Conservation (phyloP, 2,329 filamentous ascomycete species). For the Myotisia sp. region DNA sequence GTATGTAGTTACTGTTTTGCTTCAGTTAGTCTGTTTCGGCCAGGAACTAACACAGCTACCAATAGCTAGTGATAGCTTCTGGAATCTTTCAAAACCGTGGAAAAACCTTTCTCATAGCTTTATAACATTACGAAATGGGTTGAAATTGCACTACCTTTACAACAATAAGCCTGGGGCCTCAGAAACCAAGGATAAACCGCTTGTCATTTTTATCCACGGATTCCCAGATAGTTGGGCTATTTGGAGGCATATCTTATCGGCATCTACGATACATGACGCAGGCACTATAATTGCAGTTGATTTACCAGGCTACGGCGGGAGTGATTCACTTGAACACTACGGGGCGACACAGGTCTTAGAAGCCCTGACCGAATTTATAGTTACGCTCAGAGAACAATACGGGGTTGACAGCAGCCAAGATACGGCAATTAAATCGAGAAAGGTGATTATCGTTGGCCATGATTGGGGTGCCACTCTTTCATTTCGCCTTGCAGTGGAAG, state of each 20-base stretch:
- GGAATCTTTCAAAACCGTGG: slow-evolving; percentile 38
- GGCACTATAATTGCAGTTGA: slow-evolving; percentile 42
- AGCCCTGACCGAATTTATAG: slow-evolving; percentile 39
- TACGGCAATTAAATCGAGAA: slow-evolving; percentile 25
- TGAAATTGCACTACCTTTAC: slow-evolving; percentile 42
- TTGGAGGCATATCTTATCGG: slow-evolving; percentile 38
- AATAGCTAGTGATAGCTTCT: slow-evolving; percentile 39
- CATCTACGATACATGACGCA: slow-evolving; percentile 23
- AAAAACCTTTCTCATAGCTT: slow-evolving; percentile 38
- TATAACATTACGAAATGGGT: slow-evolving; percentile 34
- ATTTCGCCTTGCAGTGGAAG: slow-evolving; percentile 45
- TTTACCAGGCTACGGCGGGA: slow-evolving; percentile 46
- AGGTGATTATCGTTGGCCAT: slow-evolving; percentile 38
- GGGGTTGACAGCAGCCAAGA: slow-evolving; percentile 20
- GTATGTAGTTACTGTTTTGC: slow-evolving; percentile 15
- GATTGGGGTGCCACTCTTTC: slow-evolving; percentile 42
- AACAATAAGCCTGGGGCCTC: slow-evolving; percentile 19
- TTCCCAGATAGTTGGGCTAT: slow-evolving; percentile 46
- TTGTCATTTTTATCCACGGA: slow-evolving; percentile 44
- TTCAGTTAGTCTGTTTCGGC: background rate
- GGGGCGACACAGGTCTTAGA: slow-evolving; percentile 39
- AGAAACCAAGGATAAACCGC: slow-evolving; percentile 18
- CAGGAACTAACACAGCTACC: background rate
- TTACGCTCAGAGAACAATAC: slow-evolving; percentile 37
- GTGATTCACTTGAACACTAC: slow-evolving; percentile 38